Percentiles rank a stretch among this genome's conserved stretches.
phyloP scores from a whole-genome alignment of 202 grass and related monocot genomes.

The Carex sylvatica region DNA sequence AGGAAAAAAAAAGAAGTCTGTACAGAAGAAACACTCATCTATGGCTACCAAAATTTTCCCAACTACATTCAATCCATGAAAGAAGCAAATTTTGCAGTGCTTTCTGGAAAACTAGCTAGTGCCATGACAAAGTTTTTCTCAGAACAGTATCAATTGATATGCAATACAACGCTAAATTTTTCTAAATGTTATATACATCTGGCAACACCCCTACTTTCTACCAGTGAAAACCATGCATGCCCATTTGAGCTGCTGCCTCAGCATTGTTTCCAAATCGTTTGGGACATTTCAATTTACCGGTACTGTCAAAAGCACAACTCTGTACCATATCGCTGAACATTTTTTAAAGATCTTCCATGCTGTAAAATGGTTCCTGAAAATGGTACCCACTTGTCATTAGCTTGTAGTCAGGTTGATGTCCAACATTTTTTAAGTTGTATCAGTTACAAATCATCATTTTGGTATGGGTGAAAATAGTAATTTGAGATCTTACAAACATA shows the following conservation, averaged over 20 bases:
- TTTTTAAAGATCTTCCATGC: slow-evolving; percentile 51
- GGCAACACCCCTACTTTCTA: neutral
- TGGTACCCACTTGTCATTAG: neutral
- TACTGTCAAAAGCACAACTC: slow-evolving; percentile 27
- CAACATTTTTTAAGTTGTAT: too few relatives aligned
- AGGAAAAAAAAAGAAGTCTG: neutral
- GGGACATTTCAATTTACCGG: neutral
- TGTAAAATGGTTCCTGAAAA: slow-evolving; percentile 42
- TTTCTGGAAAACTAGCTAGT: neutral
- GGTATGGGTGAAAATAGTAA: too few relatives aligned
- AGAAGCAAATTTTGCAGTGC: neutral
- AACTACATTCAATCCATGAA: too few relatives aligned
- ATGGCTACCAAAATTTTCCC: too few relatives aligned
- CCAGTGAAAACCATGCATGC: neutral
- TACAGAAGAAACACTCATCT: neutral
- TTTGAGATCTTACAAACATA: neutral
- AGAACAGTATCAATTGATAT: neutral
- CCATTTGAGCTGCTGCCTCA: neutral
- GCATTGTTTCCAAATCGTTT: neutral
- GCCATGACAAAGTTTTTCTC: neutral
- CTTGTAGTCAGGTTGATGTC: neutral
- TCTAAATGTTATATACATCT: neutral
- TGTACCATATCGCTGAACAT: slow-evolving; percentile 71
- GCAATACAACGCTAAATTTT: neutral
- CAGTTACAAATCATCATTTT: neutral